Base-by-base conservation (phyloP, 257 asterid genomes). In the Salvia rosmarinus region DNA sequence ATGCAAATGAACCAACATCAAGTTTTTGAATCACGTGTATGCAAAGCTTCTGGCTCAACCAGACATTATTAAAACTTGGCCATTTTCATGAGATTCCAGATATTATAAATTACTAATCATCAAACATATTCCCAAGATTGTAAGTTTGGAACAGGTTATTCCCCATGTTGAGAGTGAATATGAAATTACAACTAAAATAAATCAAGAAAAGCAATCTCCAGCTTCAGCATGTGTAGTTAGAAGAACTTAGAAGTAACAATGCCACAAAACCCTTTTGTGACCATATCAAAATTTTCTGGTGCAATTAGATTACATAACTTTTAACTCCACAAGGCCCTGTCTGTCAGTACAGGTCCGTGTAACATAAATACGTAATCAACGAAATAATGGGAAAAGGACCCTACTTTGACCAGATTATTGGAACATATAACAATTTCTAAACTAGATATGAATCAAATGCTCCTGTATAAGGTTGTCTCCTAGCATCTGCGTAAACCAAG, bases 401-500 rank as follows among this genome's bases (percentile, higher is more conserved):
- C 57, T 62, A 44, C 62, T 56, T 50, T 9, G 16, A 70, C 43
- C 61, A 61, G 54, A 67, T 59, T 59, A 70, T 64, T 72, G 72
- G 68, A 68, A 73, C 3, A 19, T 20, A 52, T 12, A 35, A 30
- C 54, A 34, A 17, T 28, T 52, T 40, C 51, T 30, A 61, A 13
- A 23, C 64, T 23, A 62, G 57, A 68, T 28, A 62, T 59, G 44
- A 57, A 68, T 67, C 65, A 55, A 68, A 62, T 51, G 61, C 74
- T 75, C 81, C 58, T 39, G 42, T 57, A 67, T 72, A 72, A 14
- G 60, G 11, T 17, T 21, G 65, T 44, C 75, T 50, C 72, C 69
- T 67, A 52, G 17, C 63, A 43, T 75, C 73, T 52, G 55, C 74
- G 16, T 66, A 73, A 61, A 51, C 60, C 50, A 57, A 23, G 71